Percentiles rank a stretch among this genome's conserved stretches.
These are phyloP conservation scores for Aspergillus tubingensis DNA, from an alignment of 2,329 filamentous ascomycete genomes.

Conservation along the genomic window DNA sequence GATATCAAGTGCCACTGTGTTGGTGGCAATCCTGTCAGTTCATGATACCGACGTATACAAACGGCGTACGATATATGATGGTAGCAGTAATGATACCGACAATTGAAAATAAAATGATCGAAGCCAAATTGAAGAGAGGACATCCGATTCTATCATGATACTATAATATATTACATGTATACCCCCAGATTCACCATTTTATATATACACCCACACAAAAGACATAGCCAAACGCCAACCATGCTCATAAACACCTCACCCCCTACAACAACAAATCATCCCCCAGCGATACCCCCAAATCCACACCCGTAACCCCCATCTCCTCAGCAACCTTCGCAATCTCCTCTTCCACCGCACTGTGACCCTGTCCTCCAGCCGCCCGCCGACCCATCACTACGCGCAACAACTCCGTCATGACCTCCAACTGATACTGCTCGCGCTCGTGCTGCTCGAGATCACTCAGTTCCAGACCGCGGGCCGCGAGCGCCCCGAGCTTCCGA, in stretches of 20 bases:
- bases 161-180: neutral
- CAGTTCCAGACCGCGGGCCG: constrained; percentile 34
- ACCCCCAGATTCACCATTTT: neutral
- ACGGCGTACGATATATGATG: too few species aligned
- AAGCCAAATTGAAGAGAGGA: neutral
- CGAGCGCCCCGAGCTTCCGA: constrained; percentile 35
- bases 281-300: constrained; percentile 34
- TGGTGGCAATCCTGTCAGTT: too few species aligned
- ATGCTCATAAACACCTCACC: constrained; percentile 8
- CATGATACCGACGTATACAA: too few species aligned
- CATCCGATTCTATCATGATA: neutral
- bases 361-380: constrained; percentile 28
- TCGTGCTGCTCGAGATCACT: constrained; percentile 42
- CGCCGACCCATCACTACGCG: constrained; percentile 42
- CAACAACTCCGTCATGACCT: constrained; percentile 45
- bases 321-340: constrained; percentile 38
- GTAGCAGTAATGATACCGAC: too few species aligned
- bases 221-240: neutral
- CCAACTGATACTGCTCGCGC: constrained; percentile 44
- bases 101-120: too few species aligned
- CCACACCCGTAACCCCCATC: constrained; percentile 38
- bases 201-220: neutral
- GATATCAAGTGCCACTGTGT: too few species aligned
- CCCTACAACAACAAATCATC: constrained; percentile 24
- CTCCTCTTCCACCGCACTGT: constrained; percentile 31